Percentiles rank a stretch among this genome's conserved stretches.
Conservation (phyloP, 768 basidiomycete genomes). For the Auriscalpium vulgare region DNA sequence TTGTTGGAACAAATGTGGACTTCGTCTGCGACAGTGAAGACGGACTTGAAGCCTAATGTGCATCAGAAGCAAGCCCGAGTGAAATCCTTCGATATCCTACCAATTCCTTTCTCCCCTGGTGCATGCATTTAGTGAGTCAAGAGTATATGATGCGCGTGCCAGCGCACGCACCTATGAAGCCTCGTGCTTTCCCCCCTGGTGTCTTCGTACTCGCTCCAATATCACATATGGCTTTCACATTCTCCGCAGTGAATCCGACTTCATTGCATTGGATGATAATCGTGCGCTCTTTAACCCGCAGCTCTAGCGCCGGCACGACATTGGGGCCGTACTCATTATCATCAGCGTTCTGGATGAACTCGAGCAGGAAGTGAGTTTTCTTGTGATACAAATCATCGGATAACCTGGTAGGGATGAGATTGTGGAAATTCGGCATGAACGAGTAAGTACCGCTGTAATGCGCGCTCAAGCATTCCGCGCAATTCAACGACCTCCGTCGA, state of each 20-base stretch:
- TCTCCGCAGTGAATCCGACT: constrained; percentile 13
- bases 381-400: constrained; percentile 21
- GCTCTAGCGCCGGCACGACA: constrained; percentile 8
- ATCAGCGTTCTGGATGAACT: constrained; percentile 24
- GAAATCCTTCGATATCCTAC: constrained; percentile 1
- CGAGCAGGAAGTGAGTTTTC: constrained; percentile 21
- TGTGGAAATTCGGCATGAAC: not conserved
- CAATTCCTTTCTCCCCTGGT: constrained; percentile 23
- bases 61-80: not conserved
- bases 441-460: constrained; percentile 9
- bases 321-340: constrained; percentile 15
- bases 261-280: constrained; percentile 19
- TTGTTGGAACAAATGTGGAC: constrained; percentile 17
- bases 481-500: too few relatives aligned
- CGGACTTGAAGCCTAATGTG: constrained; percentile 20
- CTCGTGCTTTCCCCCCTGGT: constrained; percentile 5
- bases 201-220: constrained; percentile 18
- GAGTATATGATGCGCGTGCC: too few relatives aligned
- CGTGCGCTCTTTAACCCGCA: constrained; percentile 7
- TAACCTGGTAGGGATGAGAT: constrained; percentile 5
- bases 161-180: constrained; percentile 10
- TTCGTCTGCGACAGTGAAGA: constrained; percentile 20
- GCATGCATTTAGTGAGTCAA: not conserved
- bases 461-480: constrained; percentile 11
- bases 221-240: constrained; percentile 14